These are phyloP conservation scores for Ustilago curta DNA, from an alignment of 1,284 basidiomycete species.

Conservation along the genomic window DNA sequence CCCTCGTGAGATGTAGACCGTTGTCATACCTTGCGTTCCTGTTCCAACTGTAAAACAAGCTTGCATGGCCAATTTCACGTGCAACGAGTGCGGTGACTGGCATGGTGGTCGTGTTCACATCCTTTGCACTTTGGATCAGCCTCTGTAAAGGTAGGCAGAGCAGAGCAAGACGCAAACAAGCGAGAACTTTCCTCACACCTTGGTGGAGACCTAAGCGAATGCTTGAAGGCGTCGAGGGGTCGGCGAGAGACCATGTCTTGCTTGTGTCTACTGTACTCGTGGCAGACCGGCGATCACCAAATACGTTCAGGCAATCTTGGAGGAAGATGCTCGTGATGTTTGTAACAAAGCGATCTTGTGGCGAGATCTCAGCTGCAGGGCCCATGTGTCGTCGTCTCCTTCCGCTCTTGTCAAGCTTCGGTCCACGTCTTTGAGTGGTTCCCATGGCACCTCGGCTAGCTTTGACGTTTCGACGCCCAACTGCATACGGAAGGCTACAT, in stretches of 20 bases:
- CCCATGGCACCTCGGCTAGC: slow-evolving; percentile 3
- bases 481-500: background rate
- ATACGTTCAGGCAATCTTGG: background rate
- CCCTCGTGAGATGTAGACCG: background rate
- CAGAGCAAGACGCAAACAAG: no score
- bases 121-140: background rate
- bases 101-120: background rate
- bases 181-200: no score
- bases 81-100: background rate
- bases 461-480: slow-evolving; percentile 8
- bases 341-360: background rate
- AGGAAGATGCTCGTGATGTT: background rate
- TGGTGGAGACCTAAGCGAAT: no score
- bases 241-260: no score
- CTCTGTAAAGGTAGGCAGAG: no score
- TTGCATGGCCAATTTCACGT: background rate
- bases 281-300: background rate
- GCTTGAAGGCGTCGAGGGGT: no score
- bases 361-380: background rate
- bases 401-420: background rate
- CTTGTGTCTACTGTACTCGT: no score
- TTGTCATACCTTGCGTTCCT: background rate
- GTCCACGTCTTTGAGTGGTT: background rate
- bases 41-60: background rate
- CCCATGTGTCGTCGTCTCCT: background rate